Evolutionary conservation across 306 rosid genomes (phyloP).

Genomic region (Citrullus colocynthis): DNA sequence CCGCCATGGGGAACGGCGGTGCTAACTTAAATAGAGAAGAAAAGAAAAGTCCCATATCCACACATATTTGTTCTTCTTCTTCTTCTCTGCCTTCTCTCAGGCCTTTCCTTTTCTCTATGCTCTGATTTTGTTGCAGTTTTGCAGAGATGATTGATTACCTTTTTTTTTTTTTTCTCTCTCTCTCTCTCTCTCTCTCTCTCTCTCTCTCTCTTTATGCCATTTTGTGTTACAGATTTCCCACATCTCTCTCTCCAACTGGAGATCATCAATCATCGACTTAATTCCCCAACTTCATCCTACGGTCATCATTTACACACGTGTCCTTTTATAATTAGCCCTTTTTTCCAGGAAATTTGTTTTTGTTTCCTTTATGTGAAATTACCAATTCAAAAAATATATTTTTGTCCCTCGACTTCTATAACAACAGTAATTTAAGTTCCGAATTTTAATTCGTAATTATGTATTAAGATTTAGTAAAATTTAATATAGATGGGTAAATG

Average conservation of each 20-base stretch:
- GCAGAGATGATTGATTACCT: slow-evolving; percentile 2
- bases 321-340: not conserved
- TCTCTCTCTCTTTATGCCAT: not conserved
- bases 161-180: not conserved
- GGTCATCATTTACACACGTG: not conserved
- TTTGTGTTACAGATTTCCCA: not conserved
- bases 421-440: too few relatives aligned
- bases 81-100: not conserved
- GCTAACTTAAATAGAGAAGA: not conserved
- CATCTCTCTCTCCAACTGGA: not conserved
- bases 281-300: not conserved
- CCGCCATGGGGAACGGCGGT: slow-evolving; percentile 4
- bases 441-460: too few relatives aligned
- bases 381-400: too few relatives aligned
- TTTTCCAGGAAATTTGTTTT: not conserved
- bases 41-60: not conserved
- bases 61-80: not conserved
- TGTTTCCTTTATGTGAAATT: not conserved
- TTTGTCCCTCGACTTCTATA: too few relatives aligned
- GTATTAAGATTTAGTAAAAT: too few relatives aligned
- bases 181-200: too few relatives aligned
- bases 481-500: too few relatives aligned
- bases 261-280: not conserved
- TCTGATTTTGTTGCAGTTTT: slow-evolving; percentile 5
- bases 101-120: slow-evolving; percentile 7